Evolutionary conservation across 2,329 filamentous ascomycete species (phyloP).

Genomic region (Didymella arachidicola): DNA sequence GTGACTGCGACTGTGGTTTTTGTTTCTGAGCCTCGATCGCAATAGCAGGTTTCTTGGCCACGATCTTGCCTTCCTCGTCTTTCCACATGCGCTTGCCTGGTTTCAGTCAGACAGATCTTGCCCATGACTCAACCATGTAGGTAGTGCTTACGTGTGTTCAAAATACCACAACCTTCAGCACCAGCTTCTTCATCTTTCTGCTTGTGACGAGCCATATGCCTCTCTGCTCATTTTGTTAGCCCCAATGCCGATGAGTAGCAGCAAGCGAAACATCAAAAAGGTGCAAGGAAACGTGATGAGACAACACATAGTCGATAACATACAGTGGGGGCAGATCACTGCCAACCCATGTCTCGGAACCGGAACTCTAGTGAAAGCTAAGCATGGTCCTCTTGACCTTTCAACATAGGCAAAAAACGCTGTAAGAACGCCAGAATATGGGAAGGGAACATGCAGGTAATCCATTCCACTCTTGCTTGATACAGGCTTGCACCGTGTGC

Average conservation of each 20-base stretch:
- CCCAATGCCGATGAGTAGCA: conserved; percentile 2
- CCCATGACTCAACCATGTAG: neutral
- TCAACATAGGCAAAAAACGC: neutral
- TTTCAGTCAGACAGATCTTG: neutral
- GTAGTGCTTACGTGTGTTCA: conserved; percentile 57
- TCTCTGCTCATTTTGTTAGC: conserved; percentile 53
- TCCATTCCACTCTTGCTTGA: neutral
- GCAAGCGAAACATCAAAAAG: neutral
- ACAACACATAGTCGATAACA: conserved; percentile 1
- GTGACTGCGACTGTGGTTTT: conserved; percentile 4
- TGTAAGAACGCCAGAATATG: neutral
- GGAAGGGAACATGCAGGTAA: neutral
- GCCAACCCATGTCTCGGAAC: neutral
- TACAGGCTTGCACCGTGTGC: neutral
- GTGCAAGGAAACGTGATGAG: neutral
- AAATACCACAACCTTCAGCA: conserved; percentile 58
- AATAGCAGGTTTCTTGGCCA: conserved; percentile 53
- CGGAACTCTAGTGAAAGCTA: neutral
- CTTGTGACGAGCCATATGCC: conserved; percentile 64
- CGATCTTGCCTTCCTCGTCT: conserved; percentile 61
- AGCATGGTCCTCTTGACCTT: neutral
- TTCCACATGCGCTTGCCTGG: conserved; percentile 62
- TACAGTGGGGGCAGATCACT: conserved; percentile 14
- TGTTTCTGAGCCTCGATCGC: conserved; percentile 20
- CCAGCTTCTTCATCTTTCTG: conserved; percentile 65